A percentile compares a stretch with the other conserved stretches of the same genome.
These are phyloP conservation scores for Neocatenulostroma microsporum DNA, from an alignment of 2,329 filamentous ascomycete genomes.

Conservation along the genomic window DNA sequence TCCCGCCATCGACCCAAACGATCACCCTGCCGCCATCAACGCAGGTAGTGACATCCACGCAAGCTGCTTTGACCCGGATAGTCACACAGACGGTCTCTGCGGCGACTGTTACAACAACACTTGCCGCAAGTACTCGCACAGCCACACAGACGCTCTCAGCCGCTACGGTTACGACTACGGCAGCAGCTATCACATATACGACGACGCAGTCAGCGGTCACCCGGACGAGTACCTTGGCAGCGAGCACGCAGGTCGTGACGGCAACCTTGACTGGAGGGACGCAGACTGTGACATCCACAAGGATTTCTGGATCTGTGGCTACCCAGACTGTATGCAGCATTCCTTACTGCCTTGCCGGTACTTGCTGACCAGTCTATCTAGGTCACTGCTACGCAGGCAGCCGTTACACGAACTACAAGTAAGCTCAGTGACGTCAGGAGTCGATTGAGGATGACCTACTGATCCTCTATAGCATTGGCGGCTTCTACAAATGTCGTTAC, in stretches of 20 bases:
- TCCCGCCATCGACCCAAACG: background rate
- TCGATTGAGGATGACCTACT: no score
- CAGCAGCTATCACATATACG: background rate
- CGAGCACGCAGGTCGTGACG: no score
- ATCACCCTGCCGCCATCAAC: background rate
- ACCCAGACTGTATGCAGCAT: background rate
- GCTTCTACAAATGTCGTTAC: constrained; percentile 1
- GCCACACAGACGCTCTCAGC: background rate
- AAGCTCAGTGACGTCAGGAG: no score
- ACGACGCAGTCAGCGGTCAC: background rate
- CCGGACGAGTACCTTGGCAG: background rate
- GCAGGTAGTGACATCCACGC: background rate
- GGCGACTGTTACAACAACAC: background rate
- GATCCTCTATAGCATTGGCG: background rate
- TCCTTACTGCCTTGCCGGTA: no score
- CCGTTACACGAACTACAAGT: constrained; percentile 1
- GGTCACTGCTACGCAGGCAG: background rate
- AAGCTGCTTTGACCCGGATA: background rate
- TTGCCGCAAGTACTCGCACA: background rate
- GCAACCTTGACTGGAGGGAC: no score
- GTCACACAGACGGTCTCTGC: background rate
- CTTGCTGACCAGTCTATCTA: background rate
- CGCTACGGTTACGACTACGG: background rate
- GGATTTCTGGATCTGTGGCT: no score
- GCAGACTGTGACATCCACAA: no score